These are phyloP conservation scores for Tricholoma sp. DNA, from an alignment of 768 basidiomycete species.

Conservation along the genomic window DNA sequence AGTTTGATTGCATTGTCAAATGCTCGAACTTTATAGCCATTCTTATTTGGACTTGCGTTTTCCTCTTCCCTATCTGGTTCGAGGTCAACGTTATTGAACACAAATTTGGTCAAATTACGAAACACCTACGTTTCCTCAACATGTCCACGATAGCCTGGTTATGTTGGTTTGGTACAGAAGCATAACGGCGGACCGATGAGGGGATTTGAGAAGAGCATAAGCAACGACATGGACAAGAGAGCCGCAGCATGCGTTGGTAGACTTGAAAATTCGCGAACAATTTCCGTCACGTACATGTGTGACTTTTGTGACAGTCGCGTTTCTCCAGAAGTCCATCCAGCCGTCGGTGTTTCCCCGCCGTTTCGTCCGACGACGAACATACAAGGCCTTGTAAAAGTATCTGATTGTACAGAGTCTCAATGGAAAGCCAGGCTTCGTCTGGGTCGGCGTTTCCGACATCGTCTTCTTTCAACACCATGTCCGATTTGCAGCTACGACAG, in stretches of 20 bases:
- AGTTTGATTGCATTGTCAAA: constrained; percentile 43
- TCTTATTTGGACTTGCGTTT: constrained; percentile 26
- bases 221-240: constrained; percentile 4
- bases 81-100: neutral
- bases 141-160: constrained; percentile 29
- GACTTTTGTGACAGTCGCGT: constrained; percentile 12
- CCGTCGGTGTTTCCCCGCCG: too few species aligned
- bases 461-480: constrained; percentile 37
- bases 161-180: constrained; percentile 1
- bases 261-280: neutral
- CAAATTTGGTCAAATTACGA: neutral
- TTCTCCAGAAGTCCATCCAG: neutral
- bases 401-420: neutral
- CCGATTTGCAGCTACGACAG: constrained; percentile 60
- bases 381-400: too few species aligned
- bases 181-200: constrained; percentile 2
- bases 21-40: constrained; percentile 45
- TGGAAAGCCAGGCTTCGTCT: constrained; percentile 20
- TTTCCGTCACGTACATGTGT: constrained; percentile 2
- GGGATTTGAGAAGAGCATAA: constrained; percentile 3
- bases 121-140: constrained; percentile 35
- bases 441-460: constrained; percentile 20
- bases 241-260: constrained; percentile 1
- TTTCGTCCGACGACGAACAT: too few species aligned
- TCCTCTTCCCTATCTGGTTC: constrained; percentile 40